Evolutionary conservation across 768 basidiomycete species (phyloP), one percentile per base, ranked within the genome.

Genomic region (Chalciporus chontae): DNA sequence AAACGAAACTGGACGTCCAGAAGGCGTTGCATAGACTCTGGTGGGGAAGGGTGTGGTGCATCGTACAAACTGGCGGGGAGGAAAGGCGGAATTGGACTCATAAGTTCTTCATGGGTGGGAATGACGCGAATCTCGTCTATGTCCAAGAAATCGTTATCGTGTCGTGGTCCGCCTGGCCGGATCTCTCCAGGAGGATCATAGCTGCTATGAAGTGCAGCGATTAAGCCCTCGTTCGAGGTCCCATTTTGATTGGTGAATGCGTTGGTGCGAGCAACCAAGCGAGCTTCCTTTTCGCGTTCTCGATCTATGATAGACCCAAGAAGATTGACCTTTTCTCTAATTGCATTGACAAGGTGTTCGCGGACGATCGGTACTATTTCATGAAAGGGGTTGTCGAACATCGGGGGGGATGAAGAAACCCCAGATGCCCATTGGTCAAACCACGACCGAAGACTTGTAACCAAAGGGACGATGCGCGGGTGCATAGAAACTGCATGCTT

Each of bases 1-100:
- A 90, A 73, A 29, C 88, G 79, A 63, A 86, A 90, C 55, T 90
- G 86, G 4, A 84, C 77, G 50, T 91, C 89, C 10, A 89, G 67
- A 18, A 84, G 69, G 8, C 81, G 71, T 48, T 85, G 75, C 78
- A 90, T 87, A 19, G 79, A 80, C 14, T 74, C 74, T 3, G 65
- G 53, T 0, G 78, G 78, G 11, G 76, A 73, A 47, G 77, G 84
- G 57, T 87, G 86, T 0, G 85, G 86, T 0, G 84, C 86, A 2
- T 69, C 73, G 17, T 70, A 74, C 1, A 84, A 61, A 55, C 78
- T 83, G 0, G 75, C 79, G 0, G 89, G 89, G 0, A 90, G 66
- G 59, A 78, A 88, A 0, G 85, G 80, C 3, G 69, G 59, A 10
- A 68, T 19, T 0, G 61, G 65, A 17, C 69, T 79, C 39, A 77